Base-by-base conservation (phyloP, 1,284 basidiomycete genomes). In the Ganoderma sinense region DNA sequence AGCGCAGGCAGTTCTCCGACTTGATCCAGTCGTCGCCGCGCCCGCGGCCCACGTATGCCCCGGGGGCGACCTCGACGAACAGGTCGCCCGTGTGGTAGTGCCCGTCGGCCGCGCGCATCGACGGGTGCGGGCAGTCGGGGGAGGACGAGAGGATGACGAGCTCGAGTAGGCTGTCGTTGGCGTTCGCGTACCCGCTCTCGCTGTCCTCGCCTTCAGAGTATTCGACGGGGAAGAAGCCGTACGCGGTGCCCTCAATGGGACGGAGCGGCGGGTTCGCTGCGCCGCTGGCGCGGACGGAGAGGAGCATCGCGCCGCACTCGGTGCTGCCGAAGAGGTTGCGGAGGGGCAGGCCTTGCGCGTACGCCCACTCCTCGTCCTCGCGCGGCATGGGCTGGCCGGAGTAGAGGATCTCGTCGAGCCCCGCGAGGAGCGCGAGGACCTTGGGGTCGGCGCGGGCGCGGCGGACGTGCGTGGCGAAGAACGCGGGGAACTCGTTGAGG, bases 11-110 rank as follows among this genome's bases (percentile, higher is more conserved):
- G 77, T 86, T 91, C 75, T 91, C 87, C 62, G 88, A 90, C 81
- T 92, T 93, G 78, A 93, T 93, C 91, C 91, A 93, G 78, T 93
- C 91, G 73, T 93, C 91, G 69, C 91, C 87, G 56, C 91, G 85
- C 26, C 91, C 91, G 61, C 89, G 85, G 75, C 85, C 89, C 39
- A 86, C 75, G 78, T 89, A 93, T 71, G 79, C 81, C 0, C 89
- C 89, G 0, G 86, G 82, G 13, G 80, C 69, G 51, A 84, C 82
- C 77, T 90, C 87, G 74, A 88, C 84, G 83, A 93, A 93, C 31
- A 93, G 81, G 77, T 93, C 91, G 8, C 91, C 91, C 10, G 91
- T 93, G 78, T 91, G 91, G 81, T 89, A 91, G 73, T 91, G 83
- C 2, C 91, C 90, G 77, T 93, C 90, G 0, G 82, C 70, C 48